Conservation (phyloP, 2,329 filamentous ascomycete genomes). For the Diaporthe australafricana region DNA sequence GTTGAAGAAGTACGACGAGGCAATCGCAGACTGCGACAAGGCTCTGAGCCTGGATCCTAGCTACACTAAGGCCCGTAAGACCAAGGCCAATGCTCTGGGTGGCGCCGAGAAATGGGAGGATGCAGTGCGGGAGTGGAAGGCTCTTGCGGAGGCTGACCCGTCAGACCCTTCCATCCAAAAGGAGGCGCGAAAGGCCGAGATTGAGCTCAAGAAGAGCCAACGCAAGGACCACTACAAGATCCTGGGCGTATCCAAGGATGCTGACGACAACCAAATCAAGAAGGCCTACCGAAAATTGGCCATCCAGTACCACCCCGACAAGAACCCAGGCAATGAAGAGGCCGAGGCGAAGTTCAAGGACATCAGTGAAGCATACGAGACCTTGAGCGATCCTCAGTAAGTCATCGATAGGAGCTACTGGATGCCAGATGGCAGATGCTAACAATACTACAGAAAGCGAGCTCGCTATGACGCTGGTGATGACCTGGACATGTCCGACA, state of each 20-base stretch:
- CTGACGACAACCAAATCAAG: conserved; percentile 88
- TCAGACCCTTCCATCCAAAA: conserved; percentile 82
- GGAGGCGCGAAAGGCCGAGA: conserved; percentile 89
- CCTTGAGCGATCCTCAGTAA: conserved; percentile 91
- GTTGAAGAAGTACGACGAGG: conserved; percentile 85
- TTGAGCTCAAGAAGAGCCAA: conserved; percentile 97
- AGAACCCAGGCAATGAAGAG: conserved; percentile 88
- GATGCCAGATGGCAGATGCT: neutral
- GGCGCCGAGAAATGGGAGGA: conserved; percentile 92
- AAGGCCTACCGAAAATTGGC: conserved; percentile 96
- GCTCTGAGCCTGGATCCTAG: conserved; percentile 85
- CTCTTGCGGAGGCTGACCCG: conserved; percentile 84
- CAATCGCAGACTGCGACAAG: conserved; percentile 86
- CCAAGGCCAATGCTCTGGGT: conserved; percentile 90
- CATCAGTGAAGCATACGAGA: conserved; percentile 96
- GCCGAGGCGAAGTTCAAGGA: conserved; percentile 98
- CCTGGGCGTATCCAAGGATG: conserved; percentile 87
- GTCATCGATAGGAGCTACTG: conserved; percentile 49
- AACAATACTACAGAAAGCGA: conserved; percentile 69
- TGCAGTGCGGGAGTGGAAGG: conserved; percentile 88
- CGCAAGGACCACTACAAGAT: conserved; percentile 99
- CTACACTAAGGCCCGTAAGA: conserved; percentile 93
- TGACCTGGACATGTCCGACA: conserved; percentile 88
- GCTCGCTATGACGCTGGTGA: conserved; percentile 92
- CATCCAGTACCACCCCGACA: conserved; percentile 95